Evolutionary conservation across 139 green algal species (phyloP).

Genomic region (Parachlorella kessleri): DNA sequence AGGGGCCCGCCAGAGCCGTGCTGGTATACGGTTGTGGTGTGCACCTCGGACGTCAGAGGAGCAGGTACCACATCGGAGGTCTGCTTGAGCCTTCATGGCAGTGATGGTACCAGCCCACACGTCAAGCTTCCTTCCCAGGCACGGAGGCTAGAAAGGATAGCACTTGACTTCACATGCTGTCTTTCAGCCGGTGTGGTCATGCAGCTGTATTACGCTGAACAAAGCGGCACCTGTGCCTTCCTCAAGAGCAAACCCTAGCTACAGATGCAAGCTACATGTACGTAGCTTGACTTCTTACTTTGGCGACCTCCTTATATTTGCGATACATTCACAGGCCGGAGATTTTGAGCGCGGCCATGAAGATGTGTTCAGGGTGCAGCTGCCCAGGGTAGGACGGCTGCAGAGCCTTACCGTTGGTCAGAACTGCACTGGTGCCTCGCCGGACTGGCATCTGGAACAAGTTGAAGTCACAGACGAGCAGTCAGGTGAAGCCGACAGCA

Average conservation of each 20-base stretch:
- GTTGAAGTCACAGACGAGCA: slow-evolving; percentile 57
- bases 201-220: too few species aligned
- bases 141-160: too few species aligned
- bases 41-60: slow-evolving; percentile 51
- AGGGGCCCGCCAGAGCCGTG: too few species aligned
- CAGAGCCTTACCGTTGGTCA: slow-evolving; percentile 63
- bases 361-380: slow-evolving; percentile 67
- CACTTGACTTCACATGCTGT: too few species aligned
- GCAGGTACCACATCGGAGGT: slow-evolving; percentile 57
- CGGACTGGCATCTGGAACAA: slow-evolving; percentile 67
- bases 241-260: too few species aligned
- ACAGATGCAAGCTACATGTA: too few species aligned
- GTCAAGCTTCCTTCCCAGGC: slow-evolving; percentile 51
- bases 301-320: too few species aligned
- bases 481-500: too few species aligned
- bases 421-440: slow-evolving; percentile 36
- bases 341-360: slow-evolving; percentile 62
- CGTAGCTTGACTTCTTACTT: too few species aligned
- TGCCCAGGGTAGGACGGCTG: slow-evolving; percentile 59
- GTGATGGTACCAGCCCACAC: slow-evolving; percentile 40
- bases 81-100: slow-evolving; percentile 56
- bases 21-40: slow-evolving; percentile 23
- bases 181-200: too few species aligned
- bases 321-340: too few species aligned
- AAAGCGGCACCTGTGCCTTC: too few species aligned